Conservation (phyloP, 345 rosid genomes). For the Populus nigra region DNA sequence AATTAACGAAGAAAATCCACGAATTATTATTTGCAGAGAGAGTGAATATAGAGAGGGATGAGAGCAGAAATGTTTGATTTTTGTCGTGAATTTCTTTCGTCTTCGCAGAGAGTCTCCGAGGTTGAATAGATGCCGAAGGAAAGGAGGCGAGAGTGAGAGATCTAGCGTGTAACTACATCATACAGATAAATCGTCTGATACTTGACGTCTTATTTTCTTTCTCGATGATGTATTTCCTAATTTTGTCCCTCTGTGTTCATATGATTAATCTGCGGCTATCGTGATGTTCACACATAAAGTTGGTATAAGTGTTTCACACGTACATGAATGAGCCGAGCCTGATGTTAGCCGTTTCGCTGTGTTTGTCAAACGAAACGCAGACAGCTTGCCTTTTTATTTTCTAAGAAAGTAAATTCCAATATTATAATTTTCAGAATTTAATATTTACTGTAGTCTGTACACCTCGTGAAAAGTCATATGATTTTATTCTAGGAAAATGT, state of each 20-base stretch:
- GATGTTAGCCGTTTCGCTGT: neutral
- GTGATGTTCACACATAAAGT: neutral
- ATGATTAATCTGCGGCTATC: neutral
- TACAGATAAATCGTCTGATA: neutral
- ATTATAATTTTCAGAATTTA: too few species aligned
- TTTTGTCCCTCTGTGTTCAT: neutral
- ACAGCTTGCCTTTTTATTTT: neutral
- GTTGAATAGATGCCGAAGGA: slow-evolving; percentile 1
- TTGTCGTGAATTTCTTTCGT: neutral
- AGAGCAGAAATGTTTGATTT: too few species aligned
- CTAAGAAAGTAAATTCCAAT: neutral
- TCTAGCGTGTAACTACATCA: neutral
- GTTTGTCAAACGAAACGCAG: neutral
- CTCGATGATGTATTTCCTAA: neutral
- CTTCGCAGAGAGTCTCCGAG: neutral
- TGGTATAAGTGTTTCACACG: neutral
- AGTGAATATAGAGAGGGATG: neutral
- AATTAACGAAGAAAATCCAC: neutral
- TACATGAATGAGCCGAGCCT: neutral
- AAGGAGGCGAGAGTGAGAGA: neutral
- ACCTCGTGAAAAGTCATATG: too few species aligned
- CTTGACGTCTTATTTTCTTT: neutral
- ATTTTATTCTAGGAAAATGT: too few species aligned
- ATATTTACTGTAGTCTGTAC: too few species aligned
- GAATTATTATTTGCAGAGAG: neutral